phyloP scores from a whole-genome alignment of 2,329 filamentous ascomycete genomes.

The Nigrospora oryzae region DNA sequence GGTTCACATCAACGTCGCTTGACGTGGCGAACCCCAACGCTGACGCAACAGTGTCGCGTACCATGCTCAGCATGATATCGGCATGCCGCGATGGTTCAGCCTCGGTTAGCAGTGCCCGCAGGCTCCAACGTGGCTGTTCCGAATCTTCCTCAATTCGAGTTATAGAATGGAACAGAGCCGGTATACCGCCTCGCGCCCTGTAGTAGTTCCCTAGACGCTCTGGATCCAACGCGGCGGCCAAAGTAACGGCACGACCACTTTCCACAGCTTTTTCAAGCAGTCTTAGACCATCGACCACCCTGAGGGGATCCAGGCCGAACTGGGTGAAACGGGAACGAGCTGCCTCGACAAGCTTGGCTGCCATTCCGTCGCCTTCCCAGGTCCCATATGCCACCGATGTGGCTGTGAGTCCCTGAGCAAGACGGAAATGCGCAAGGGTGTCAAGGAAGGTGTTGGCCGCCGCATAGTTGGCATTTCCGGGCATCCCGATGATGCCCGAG shows the following conservation, averaged over 20 bases:
- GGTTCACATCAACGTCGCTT: constrained; percentile 4
- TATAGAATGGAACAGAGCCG: constrained; percentile 8
- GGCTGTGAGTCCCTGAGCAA: constrained; percentile 10
- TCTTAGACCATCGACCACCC: constrained; percentile 9
- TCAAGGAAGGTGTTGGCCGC: constrained; percentile 17
- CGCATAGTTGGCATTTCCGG: constrained; percentile 15
- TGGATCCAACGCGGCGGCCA: constrained; percentile 15
- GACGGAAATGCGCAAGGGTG: constrained; percentile 12
- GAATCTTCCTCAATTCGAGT: too few species aligned
- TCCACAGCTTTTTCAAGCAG: constrained; percentile 11
- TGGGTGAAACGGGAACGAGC: constrained; percentile 12
- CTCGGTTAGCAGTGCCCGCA: constrained; percentile 8
- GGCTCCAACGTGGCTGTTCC: background rate
- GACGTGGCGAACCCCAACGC: background rate
- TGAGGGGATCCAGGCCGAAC: constrained; percentile 13
- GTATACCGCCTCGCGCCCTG: constrained; percentile 11
- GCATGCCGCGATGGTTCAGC: constrained; percentile 9
- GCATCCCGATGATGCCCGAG: constrained; percentile 16
- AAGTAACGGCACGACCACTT: constrained; percentile 10
- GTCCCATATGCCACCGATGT: constrained; percentile 18
- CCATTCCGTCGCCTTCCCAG: constrained; percentile 19
- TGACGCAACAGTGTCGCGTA: background rate
- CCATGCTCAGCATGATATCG: constrained; percentile 1
- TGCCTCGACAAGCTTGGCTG: constrained; percentile 7
- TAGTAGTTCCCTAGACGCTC: constrained; percentile 11